Conservation (phyloP, 208 protist species). For the Tetramitus jugosus region DNA sequence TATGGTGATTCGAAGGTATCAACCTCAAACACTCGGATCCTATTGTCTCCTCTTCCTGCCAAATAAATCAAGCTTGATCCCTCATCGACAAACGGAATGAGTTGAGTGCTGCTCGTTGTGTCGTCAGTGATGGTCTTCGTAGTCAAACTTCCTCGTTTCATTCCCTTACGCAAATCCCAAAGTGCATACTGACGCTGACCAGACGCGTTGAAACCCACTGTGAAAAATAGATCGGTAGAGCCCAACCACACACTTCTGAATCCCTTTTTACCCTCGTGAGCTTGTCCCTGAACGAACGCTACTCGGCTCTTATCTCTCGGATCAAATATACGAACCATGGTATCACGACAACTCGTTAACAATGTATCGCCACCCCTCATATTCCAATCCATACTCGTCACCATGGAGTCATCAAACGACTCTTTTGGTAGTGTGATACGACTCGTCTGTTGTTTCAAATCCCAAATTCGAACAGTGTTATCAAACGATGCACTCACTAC, state of each 20-base stretch:
- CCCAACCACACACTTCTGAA: neutral
- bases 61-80: neutral
- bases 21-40: neutral
- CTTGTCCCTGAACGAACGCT: slow-evolving; percentile 6
- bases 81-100: neutral
- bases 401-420: too few relatives aligned
- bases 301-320: neutral
- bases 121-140: neutral
- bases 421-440: too few relatives aligned
- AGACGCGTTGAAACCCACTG: neutral
- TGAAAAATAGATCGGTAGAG: neutral
- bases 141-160: neutral
- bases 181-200: neutral
- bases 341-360: neutral
- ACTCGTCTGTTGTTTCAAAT: too few relatives aligned
- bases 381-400: too few relatives aligned
- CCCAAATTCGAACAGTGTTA: slow-evolving; percentile 11
- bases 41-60: neutral
- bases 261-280: slow-evolving; percentile 18
- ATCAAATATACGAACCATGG: neutral
- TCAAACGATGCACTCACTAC: neutral
- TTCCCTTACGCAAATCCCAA: slow-evolving; percentile 13
- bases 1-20: neutral
- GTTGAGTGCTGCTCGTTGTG: neutral
- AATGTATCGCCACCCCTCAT: neutral